Base-by-base conservation (phyloP, 2,329 filamentous ascomycete genomes). In the Claviceps maximensis region DNA sequence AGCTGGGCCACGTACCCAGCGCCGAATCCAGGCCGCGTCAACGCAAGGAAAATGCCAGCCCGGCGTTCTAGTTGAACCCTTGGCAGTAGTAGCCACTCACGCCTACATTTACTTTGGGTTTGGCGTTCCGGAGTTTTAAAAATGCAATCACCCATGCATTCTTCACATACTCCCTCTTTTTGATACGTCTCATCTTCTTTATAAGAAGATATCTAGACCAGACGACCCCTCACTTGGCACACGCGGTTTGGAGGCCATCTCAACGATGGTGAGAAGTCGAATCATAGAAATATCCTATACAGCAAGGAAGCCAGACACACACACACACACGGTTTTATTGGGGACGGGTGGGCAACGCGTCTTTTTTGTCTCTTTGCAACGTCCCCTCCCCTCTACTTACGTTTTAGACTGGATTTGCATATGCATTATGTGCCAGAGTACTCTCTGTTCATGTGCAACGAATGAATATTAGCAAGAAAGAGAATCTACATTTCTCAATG, bases 1-100 rank as follows among this genome's bases (percentile, higher is more conserved):
- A 62, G 21, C 52, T 66, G 29, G 57, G 60, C 25, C 61, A 60
- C 1, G 47, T 65, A 2, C 58, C 58, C 15, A 60, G 60, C 52
- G 58, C 60, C 1, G 59, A 56, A 19, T 63, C 63, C 19, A 56
- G 50, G 31, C 49, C 57, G 49, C 60, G 60, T n/a, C 62, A 62
- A 40, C 56, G 58, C 31, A 62, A 63, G 50, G 58, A 60, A 23
- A 59, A 64, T 15, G 65, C 61, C 9, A 54, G 56, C 10, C 62
- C 64, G 2, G 57, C 57, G 40, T 57, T 58, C 23, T 62, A 62
- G 55, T 53, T 50, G 36, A 56, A 54, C 19, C 56, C 55, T 8
- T 59, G 58, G 56, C 27, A 19, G 23, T 4, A 45, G 42, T 15
- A 23, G 42, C 42, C 23, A 12, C 21, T n/a, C 23, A 10, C 19